phyloP scores from a whole-genome alignment of 495 filamentous ascomycete genomes.

The Staphylotrichum tortipilum region DNA sequence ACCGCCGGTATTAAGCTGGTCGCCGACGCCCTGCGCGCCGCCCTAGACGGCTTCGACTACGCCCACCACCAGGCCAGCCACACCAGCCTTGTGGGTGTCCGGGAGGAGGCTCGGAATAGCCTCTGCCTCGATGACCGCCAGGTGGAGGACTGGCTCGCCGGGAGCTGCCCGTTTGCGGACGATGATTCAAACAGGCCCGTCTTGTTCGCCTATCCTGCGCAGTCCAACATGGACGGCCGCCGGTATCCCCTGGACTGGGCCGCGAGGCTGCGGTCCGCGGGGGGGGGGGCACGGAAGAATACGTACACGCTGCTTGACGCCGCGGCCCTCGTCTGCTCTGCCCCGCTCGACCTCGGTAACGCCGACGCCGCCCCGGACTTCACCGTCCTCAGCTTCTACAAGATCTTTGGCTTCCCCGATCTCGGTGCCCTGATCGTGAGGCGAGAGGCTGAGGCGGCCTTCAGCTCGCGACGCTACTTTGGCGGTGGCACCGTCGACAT shows the following conservation, averaged over 20 bases:
- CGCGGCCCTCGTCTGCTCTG: conserved; percentile 72
- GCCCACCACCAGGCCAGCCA: conserved; percentile 78
- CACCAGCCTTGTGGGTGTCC: conserved; percentile 77
- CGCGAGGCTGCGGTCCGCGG: conserved; percentile 37
- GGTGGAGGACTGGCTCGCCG: conserved; percentile 58
- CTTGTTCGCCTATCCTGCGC: conserved; percentile 79
- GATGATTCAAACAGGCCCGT: conserved; percentile 15
- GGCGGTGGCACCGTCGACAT: conserved; percentile 95
- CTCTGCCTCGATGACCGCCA: conserved; percentile 61
- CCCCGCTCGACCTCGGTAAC: conserved; percentile 62
- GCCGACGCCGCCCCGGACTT: conserved; percentile 66
- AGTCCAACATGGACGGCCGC: conserved; percentile 90
- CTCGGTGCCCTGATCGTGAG: conserved; percentile 80
- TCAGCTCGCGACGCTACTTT: conserved; percentile 67
- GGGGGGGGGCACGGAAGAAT: conserved; percentile 6
- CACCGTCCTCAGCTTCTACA: conserved; percentile 84
- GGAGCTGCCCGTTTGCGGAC: conserved; percentile 13
- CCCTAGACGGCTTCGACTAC: conserved; percentile 64
- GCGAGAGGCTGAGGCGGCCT: conserved; percentile 54
- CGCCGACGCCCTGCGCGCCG: conserved; percentile 59
- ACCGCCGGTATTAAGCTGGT: conserved; percentile 88
- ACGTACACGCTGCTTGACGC: conserved; percentile 81
- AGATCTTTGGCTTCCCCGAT: conserved; percentile 95
- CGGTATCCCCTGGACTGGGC: conserved; percentile 68
- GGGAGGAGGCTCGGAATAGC: conserved; percentile 58